phyloP scores from a whole-genome alignment of 805 yeast species.

The Lachancea kluyveri region DNA sequence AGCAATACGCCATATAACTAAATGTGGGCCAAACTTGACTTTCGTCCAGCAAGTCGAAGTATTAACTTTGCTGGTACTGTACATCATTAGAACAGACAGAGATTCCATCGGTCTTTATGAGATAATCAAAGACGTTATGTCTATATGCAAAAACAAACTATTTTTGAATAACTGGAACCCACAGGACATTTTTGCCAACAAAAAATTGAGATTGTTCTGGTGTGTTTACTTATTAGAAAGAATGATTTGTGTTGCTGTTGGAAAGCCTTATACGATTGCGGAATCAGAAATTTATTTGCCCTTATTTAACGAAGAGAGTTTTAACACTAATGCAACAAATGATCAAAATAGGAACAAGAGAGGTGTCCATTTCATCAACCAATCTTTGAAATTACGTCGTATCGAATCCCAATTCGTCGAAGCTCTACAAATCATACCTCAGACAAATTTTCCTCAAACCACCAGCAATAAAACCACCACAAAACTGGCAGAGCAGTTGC shows the following conservation, averaged over 20 bases:
- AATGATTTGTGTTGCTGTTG: slow-evolving; percentile 55
- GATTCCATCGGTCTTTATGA: slow-evolving; percentile 50
- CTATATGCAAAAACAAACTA: slow-evolving; percentile 33
- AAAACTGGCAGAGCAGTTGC: slow-evolving; percentile 35
- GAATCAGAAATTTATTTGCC: slow-evolving; percentile 49
- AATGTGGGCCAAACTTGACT: slow-evolving; percentile 35
- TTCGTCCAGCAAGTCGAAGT: slow-evolving; percentile 47
- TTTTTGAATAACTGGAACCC: slow-evolving; percentile 23
- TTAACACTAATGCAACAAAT: slow-evolving; percentile 18
- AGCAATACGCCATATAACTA: slow-evolving; percentile 50
- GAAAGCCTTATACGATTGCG: slow-evolving; percentile 47
- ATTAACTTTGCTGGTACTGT: slow-evolving; percentile 44
- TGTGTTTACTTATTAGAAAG: slow-evolving; percentile 57
- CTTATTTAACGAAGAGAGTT: slow-evolving; percentile 39
- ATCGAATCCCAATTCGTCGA: slow-evolving; percentile 57
- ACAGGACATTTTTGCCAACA: slow-evolving; percentile 27
- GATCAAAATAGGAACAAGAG: slow-evolving; percentile 29
- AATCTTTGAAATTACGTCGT: slow-evolving; percentile 49
- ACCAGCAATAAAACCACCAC: slow-evolving; percentile 12
- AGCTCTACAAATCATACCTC: slow-evolving; percentile 37
- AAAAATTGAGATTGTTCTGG: slow-evolving; percentile 55
- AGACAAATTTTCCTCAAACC: slow-evolving; percentile 6
- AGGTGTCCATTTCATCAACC: slow-evolving; percentile 45
- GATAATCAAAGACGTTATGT: slow-evolving; percentile 48
- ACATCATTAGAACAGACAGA: slow-evolving; percentile 53